These are phyloP conservation scores for Melastoma candidum DNA, from an alignment of 441 rosid species.

Conservation along the genomic window DNA sequence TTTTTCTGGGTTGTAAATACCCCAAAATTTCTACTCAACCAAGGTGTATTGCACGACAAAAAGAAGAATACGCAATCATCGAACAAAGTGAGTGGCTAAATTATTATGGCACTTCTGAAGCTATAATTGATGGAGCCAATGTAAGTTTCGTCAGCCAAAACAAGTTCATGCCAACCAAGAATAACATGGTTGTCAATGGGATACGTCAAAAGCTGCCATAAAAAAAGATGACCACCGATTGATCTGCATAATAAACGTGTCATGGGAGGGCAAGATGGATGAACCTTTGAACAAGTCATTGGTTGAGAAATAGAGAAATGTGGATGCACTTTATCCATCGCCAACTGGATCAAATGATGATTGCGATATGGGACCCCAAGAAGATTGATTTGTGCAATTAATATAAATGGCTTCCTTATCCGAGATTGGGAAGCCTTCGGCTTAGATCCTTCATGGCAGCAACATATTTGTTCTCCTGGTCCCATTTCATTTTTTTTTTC, in stretches of 20 bases:
- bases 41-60: no score
- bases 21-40: no score
- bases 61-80: no score
- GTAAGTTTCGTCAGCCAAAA: slow-evolving; percentile 40
- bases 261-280: slow-evolving; percentile 33
- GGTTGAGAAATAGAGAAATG: slow-evolving; percentile 51
- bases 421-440: no score
- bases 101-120: slow-evolving; percentile 61
- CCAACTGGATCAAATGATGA: slow-evolving; percentile 70
- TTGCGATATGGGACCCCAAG: slow-evolving; percentile 13
- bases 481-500: no score
- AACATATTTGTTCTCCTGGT: no score
- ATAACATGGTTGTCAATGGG: slow-evolving; percentile 43
- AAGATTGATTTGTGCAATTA: no score
- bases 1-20: no score
- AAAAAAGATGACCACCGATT: slow-evolving; percentile 51
- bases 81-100: slow-evolving; percentile 38
- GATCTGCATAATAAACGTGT: slow-evolving; percentile 51
- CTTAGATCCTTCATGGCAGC: no score
- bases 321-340: slow-evolving; percentile 50
- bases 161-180: slow-evolving; percentile 47
- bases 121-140: slow-evolving; percentile 61
- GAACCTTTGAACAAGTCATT: slow-evolving; percentile 29
- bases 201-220: slow-evolving; percentile 48
- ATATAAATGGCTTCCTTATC: no score